Evolutionary conservation across 352 stramenopile genomes (phyloP).

Genomic region (Pythium phragmiticola): DNA sequence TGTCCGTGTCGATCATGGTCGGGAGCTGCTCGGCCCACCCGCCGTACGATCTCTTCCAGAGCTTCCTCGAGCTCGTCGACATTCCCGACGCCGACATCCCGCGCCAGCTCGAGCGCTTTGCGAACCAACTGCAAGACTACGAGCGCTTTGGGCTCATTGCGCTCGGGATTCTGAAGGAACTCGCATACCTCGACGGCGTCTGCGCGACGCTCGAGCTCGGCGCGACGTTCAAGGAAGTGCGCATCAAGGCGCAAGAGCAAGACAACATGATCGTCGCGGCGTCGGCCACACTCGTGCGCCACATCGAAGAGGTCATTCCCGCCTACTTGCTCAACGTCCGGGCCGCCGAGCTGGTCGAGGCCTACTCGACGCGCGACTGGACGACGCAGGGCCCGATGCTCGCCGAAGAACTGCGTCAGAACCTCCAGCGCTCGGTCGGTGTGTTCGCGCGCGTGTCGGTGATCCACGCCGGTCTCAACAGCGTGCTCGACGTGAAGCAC

Average conservation of each 20-base stretch:
- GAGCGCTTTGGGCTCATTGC: slow-evolving; percentile 1
- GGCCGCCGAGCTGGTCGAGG: neutral
- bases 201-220: slow-evolving; percentile 1
- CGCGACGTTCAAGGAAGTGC: slow-evolving; percentile 1
- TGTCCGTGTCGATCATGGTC: slow-evolving; percentile 1
- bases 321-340: slow-evolving; percentile 3
- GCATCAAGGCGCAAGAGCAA: slow-evolving; percentile 3
- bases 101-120: slow-evolving; percentile 2
- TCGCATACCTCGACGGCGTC: neutral
- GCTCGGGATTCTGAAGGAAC: neutral
- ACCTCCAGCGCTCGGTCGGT: slow-evolving; percentile 1
- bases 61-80: slow-evolving; percentile 6
- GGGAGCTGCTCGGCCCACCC: neutral
- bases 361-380: slow-evolving; percentile 2
- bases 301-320: neutral
- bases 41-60: slow-evolving; percentile 7
- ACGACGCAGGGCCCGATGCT: neutral
- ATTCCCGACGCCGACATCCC: slow-evolving; percentile 1
- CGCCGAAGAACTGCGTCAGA: neutral
- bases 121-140: neutral
- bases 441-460: slow-evolving; percentile 3
- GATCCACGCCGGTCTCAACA: neutral
- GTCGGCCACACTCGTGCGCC: slow-evolving; percentile 4
- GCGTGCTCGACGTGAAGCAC: neutral
- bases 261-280: neutral